phyloP scores from a whole-genome alignment of 345 rosid genomes.

The Adansonia digitata region DNA sequence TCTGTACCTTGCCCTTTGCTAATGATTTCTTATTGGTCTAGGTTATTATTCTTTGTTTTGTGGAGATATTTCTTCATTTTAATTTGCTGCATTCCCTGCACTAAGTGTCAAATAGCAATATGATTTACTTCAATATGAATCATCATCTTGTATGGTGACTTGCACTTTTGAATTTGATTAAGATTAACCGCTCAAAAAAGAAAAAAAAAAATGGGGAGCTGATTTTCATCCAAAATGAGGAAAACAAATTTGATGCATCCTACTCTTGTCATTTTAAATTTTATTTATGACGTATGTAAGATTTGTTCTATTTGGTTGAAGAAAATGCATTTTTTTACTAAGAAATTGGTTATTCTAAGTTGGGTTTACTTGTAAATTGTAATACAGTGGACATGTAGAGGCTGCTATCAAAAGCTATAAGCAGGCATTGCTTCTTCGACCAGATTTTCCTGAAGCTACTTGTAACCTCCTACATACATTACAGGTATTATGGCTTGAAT shows the following conservation, averaged over 20 bases:
- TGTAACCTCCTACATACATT: slow-evolving; percentile 94
- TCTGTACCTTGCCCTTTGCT: background rate
- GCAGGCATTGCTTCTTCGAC: slow-evolving; percentile 74
- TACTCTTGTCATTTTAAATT: background rate
- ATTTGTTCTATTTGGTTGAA: background rate
- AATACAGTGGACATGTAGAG: slow-evolving; percentile 80
- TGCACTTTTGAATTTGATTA: background rate
- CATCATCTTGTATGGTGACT: background rate
- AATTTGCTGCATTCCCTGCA: background rate
- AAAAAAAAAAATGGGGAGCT: background rate
- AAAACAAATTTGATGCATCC: background rate
- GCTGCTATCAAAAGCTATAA: slow-evolving; percentile 89
- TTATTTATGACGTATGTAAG: background rate
- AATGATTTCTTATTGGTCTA: background rate
- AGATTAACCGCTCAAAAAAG: background rate
- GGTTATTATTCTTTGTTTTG: background rate
- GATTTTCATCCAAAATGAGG: slow-evolving; percentile 1
- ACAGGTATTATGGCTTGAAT: slow-evolving; percentile 45
- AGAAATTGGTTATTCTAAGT: background rate
- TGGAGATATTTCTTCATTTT: background rate
- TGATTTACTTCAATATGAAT: background rate
- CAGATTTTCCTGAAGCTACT: slow-evolving; percentile 97
- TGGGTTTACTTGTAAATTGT: slow-evolving; percentile 3
- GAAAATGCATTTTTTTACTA: background rate
- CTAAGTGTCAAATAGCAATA: background rate